A percentile compares a stretch with the other conserved stretches of the same genome.
Evolutionary conservation across 306 rosid genomes (phyloP).

Genomic region (Leucaena leucocephala): DNA sequence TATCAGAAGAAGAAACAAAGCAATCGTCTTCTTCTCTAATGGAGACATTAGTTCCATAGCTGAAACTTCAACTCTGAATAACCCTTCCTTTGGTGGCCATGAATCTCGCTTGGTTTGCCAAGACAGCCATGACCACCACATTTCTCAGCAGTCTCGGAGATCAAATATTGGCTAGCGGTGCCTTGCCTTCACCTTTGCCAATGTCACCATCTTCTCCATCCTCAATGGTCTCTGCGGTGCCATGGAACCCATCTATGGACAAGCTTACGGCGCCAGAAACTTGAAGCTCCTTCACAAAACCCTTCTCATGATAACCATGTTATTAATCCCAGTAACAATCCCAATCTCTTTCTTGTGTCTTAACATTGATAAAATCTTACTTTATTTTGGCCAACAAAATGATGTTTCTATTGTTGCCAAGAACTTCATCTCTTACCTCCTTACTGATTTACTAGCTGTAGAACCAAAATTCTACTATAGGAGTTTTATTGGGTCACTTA

Average conservation of each 20-base stretch:
- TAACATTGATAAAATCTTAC: conserved; percentile 65
- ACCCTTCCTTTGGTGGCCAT: conserved; percentile 70
- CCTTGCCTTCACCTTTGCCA: conserved; percentile 87
- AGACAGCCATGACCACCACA: conserved; percentile 71
- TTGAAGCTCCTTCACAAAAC: conserved; percentile 77
- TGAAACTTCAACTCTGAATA: conserved; percentile 56
- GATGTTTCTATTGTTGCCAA: conserved; percentile 63
- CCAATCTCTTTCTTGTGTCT: conserved; percentile 85
- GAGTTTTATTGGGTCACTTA: too few relatives aligned
- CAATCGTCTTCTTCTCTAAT: neutral
- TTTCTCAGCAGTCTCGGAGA: conserved; percentile 76
- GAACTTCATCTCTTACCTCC: conserved; percentile 55
- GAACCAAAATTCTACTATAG: too few relatives aligned
- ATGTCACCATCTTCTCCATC: conserved; percentile 86
- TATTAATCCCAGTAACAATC: conserved; percentile 55
- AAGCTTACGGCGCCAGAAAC: conserved; percentile 84
- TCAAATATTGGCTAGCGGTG: conserved; percentile 73
- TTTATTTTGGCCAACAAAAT: conserved; percentile 70
- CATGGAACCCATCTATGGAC: conserved; percentile 95
- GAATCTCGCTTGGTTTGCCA: conserved; percentile 84
- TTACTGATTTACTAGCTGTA: conserved; percentile 63
- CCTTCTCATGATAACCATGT: conserved; percentile 63
- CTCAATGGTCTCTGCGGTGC: conserved; percentile 78
- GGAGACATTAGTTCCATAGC: conserved; percentile 48
- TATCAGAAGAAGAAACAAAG: conserved; percentile 32